Evolutionary conservation across 768 basidiomycete genomes (phyloP).

Genomic region (Inosperma sp.): DNA sequence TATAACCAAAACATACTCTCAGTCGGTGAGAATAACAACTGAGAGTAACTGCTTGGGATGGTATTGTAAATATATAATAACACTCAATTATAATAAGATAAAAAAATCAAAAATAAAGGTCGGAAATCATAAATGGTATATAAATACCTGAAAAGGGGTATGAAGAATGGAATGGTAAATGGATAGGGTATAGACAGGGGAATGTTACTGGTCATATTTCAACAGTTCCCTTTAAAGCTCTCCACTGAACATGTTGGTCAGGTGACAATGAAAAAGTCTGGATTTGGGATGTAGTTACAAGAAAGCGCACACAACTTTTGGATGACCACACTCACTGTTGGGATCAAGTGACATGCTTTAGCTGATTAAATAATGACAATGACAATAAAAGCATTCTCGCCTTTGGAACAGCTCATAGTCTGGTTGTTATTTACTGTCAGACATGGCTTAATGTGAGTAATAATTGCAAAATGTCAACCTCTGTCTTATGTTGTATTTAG

Average conservation of each 20-base stretch:
- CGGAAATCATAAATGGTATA: too few species aligned
- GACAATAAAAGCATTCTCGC: neutral
- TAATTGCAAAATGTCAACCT: neutral
- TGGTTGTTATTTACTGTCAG: constrained; percentile 4
- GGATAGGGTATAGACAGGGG: too few species aligned
- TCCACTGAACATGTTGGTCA: neutral
- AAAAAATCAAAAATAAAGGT: too few species aligned
- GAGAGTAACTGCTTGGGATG: too few species aligned
- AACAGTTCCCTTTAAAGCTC: too few species aligned
- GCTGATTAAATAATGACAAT: neutral
- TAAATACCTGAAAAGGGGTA: too few species aligned
- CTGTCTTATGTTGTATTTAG: neutral
- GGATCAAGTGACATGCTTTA: constrained; percentile 5
- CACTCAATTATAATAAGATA: too few species aligned
- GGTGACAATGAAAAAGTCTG: constrained; percentile 1
- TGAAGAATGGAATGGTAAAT: too few species aligned
- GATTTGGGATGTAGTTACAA: neutral
- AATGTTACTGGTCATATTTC: too few species aligned
- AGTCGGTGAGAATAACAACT: too few species aligned
- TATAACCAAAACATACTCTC: too few species aligned
- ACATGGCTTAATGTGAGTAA: constrained; percentile 2
- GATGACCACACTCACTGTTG: constrained; percentile 1
- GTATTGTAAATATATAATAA: too few species aligned
- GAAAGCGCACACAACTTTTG: neutral
- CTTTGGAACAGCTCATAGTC: neutral